These are phyloP conservation scores for Lecanoromycetidae sp. DNA, from an alignment of 2,329 filamentous ascomycete species.

Conservation along the genomic window DNA sequence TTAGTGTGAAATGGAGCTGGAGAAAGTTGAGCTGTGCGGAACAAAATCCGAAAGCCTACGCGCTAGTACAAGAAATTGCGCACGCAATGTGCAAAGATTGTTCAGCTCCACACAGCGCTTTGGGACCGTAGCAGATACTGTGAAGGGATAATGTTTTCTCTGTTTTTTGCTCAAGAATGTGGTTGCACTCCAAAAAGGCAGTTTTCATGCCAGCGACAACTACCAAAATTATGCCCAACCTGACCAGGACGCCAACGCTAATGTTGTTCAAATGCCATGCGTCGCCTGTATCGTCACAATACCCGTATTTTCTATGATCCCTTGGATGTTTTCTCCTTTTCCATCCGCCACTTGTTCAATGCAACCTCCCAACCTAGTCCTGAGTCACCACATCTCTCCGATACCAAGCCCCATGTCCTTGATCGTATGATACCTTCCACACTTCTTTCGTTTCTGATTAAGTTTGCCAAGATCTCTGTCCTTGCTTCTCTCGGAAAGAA, in stretches of 20 bases:
- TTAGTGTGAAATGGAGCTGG: no score
- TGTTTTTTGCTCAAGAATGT: no score
- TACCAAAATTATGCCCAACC: no score
- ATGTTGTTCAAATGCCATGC: neutral
- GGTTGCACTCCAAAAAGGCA: neutral
- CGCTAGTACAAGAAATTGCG: no score
- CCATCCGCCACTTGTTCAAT: constrained; percentile 48
- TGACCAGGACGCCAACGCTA: constrained; percentile 4
- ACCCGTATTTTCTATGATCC: neutral
- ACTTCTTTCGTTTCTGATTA: constrained; percentile 62
- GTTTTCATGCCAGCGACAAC: no score
- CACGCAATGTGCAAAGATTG: no score
- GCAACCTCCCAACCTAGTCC: constrained; percentile 53
- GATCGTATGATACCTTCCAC: constrained; percentile 69
- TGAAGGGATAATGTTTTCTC: no score
- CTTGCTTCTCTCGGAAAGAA: constrained; percentile 70
- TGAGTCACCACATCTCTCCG: constrained; percentile 57
- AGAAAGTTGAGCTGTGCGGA: no score
- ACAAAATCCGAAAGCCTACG: no score
- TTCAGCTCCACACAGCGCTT: no score
- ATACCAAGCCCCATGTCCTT: constrained; percentile 69
- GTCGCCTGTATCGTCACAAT: neutral
- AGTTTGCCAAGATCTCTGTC: constrained; percentile 62
- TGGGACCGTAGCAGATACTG: no score
- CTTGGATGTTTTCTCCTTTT: no score